Percentiles rank a stretch among this genome's conserved stretches.
Conservation (phyloP, 2,329 filamentous ascomycete species). For the Bimuria novae-zelandiae region DNA sequence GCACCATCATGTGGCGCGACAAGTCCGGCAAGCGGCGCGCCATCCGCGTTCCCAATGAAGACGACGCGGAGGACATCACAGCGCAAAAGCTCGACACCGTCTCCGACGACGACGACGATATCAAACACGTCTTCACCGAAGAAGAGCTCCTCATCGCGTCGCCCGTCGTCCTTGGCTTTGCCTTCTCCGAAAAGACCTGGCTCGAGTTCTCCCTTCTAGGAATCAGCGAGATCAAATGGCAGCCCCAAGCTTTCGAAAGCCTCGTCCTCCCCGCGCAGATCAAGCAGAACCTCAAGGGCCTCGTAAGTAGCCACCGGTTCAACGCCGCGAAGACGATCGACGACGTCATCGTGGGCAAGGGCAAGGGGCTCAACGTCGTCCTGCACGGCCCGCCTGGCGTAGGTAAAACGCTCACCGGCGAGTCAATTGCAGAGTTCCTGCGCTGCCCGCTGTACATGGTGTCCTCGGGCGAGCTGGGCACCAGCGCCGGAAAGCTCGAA, state of each 20-base stretch:
- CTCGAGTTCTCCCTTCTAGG: slow-evolving; percentile 82
- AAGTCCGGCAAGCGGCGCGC: slow-evolving; percentile 55
- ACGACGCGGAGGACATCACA: slow-evolving; percentile 57
- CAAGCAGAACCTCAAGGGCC: slow-evolving; percentile 72
- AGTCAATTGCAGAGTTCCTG: slow-evolving; percentile 82
- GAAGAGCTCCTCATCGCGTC: slow-evolving; percentile 85
- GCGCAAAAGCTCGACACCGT: slow-evolving; percentile 62
- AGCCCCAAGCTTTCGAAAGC: slow-evolving; percentile 79
- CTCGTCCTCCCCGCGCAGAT: slow-evolving; percentile 71
- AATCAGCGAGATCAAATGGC: slow-evolving; percentile 82
- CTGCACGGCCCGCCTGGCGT: slow-evolving; percentile 80
- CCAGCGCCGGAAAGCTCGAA: slow-evolving; percentile 74
- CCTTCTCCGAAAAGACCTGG: slow-evolving; percentile 89
- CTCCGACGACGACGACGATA: slow-evolving; percentile 23
- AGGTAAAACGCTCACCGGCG: slow-evolving; percentile 86
- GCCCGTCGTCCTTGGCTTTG: slow-evolving; percentile 82
- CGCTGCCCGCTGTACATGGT: slow-evolving; percentile 83
- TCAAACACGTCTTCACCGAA: slow-evolving; percentile 68
- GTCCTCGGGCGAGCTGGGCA: slow-evolving; percentile 77
- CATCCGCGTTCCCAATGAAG: slow-evolving; percentile 61
- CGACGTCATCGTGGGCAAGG: slow-evolving; percentile 73
- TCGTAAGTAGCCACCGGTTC: slow-evolving; percentile 84
- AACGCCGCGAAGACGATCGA: slow-evolving; percentile 81
- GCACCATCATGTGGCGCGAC: slow-evolving; percentile 52
- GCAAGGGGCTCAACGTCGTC: slow-evolving; percentile 80